Evolutionary conservation across 306 rosid genomes (phyloP), one percentile per base, ranked within the genome.

Genomic region (Medicago truncatula): DNA sequence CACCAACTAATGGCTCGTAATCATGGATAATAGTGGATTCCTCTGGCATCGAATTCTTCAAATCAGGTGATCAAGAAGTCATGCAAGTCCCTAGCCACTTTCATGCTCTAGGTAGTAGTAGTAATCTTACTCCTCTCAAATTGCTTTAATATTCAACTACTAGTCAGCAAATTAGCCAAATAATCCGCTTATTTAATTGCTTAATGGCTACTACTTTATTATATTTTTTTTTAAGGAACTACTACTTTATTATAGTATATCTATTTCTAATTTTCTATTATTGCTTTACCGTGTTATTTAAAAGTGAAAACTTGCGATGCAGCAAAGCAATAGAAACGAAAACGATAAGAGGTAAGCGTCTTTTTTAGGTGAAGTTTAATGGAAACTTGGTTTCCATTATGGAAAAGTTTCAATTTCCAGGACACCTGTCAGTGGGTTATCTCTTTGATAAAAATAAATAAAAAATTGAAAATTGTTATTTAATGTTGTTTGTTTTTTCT

Each of bases 21-120:
- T 90, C 85, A 88, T 88, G 84, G 82, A 76, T 78, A 78, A 75
- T 36, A 70, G 85, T 84, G 87, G 83, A 73, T 81, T 77, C 76
- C 75, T 85, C 82, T 81, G 81, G 81, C 89, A 83, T 88, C 87
- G 88, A 88, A 90, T 87, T 88, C 80, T 86, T 84, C 82, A 74
- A 59, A 59, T 60, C 78, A 34, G 60, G 75, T 17, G 76, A 75
- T 34, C 38, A 34, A 81, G 77, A 10, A 56, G 16, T 70, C 43
- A 70, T 39, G 67, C 44, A 40, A 44, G 46, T 56, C 74, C 77
- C 58, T 76, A 54, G 8, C 34, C 10, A 20, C 34, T 16, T 7
- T 7, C 38, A 34, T 34, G 38, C 38, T 34, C 38, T 34, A 34
- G 6, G 38, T 34, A 34, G 17, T 1, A 6, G 9, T 15, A 49